Conservation (phyloP, 1,139 yeast genomes). For the Kodamaea anthophila region DNA sequence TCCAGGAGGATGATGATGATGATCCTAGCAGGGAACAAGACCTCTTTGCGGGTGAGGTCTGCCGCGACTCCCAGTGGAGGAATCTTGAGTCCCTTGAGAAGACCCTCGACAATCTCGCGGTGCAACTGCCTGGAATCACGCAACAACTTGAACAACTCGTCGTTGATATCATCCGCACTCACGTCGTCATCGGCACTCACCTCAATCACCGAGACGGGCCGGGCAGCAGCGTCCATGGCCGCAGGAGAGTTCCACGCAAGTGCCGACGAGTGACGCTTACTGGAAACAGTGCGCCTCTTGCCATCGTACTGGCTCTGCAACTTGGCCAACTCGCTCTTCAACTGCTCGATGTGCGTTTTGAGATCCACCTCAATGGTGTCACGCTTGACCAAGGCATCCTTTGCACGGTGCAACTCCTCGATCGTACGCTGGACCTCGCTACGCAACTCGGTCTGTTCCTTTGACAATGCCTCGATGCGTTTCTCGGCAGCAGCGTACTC, state of each 20-base stretch:
- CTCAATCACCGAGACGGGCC: conserved; percentile 58
- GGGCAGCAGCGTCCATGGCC: conserved; percentile 23
- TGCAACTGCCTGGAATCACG: conserved; percentile 78
- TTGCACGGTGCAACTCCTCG: conserved; percentile 58
- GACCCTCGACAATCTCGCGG: conserved; percentile 81
- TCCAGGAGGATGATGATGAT: conserved; percentile 88
- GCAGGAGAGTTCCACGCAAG: conserved; percentile 30
- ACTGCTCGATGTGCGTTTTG: conserved; percentile 60
- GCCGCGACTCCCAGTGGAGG: conserved; percentile 84
- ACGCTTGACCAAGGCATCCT: conserved; percentile 55
- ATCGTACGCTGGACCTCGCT: conserved; percentile 57
- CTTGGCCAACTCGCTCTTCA: conserved; percentile 59
- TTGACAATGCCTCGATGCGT: conserved; percentile 58
- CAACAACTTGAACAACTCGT: conserved; percentile 63
- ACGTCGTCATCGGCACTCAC: conserved; percentile 51
- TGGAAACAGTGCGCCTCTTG: conserved; percentile 25
- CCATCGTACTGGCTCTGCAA: conserved; percentile 34
- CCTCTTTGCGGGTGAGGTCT: conserved; percentile 82
- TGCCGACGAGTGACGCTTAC: conserved; percentile 41
- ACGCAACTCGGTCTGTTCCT: conserved; percentile 59
- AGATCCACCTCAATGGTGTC: conserved; percentile 65
- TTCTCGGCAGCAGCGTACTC: conserved; percentile 58
- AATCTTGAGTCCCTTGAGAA: conserved; percentile 80
- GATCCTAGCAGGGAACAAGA: conserved; percentile 92
- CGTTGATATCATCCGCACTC: conserved; percentile 62